Conservation (phyloP, 495 filamentous ascomycete species). For the Neurospora sp. region DNA sequence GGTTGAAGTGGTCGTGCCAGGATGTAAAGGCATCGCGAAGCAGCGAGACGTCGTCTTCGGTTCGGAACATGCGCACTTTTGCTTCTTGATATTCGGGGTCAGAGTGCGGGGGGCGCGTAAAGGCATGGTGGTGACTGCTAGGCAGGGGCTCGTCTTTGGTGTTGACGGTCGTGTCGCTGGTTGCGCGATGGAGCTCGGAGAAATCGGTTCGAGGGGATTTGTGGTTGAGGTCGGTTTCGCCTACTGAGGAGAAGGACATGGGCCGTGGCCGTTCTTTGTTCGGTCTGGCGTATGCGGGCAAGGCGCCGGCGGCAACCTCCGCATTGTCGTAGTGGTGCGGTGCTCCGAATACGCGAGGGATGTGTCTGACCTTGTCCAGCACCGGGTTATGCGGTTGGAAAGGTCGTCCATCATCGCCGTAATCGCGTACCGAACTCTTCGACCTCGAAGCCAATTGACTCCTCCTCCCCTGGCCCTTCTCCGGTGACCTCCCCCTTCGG, state of each 20-base stretch:
- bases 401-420: background rate
- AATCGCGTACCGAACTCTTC: background rate
- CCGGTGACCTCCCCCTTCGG: background rate
- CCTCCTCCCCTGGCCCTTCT: background rate
- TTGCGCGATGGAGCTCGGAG: conserved; percentile 3
- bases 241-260: conserved; percentile 10
- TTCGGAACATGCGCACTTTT: conserved; percentile 8
- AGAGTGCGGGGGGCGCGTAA: conserved; percentile 1
- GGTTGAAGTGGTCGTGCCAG: conserved; percentile 9
- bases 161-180: conserved; percentile 10
- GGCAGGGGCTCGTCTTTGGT: conserved; percentile 6
- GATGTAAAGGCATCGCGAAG: conserved; percentile 4
- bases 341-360: background rate
- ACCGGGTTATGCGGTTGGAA: conserved; percentile 5
- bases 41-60: conserved; percentile 4
- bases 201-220: conserved; percentile 5
- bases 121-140: background rate
- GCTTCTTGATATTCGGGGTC: conserved; percentile 10
- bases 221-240: conserved; percentile 9
- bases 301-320: background rate
- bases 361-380: conserved; percentile 1
- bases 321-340: background rate
- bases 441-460: background rate
- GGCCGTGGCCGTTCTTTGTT: conserved; percentile 9
- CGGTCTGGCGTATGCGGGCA: conserved; percentile 1